Conservation (phyloP, 2,329 filamentous ascomycete species). For the Colletotrichum gigasporum region DNA sequence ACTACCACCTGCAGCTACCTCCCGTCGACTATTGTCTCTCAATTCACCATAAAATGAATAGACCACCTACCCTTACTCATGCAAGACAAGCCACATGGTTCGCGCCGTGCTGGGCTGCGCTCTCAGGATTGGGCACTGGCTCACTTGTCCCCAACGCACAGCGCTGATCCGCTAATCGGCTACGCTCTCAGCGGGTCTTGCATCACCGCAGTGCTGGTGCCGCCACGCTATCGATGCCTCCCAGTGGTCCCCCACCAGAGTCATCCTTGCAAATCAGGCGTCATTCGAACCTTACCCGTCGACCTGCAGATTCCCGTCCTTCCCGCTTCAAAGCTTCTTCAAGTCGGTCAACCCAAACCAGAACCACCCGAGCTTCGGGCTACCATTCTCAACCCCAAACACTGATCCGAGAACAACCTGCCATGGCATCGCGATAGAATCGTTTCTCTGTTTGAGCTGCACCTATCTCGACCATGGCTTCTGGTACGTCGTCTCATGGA, state of each 20-base stretch:
- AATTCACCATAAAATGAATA: no score
- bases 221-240: constrained; percentile 1
- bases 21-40: no score
- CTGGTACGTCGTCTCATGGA: constrained; percentile 31
- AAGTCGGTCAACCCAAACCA: background rate
- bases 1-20: no score
- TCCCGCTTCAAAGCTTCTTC: constrained; percentile 23
- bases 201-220: constrained; percentile 18
- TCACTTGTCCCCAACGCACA: constrained; percentile 13
- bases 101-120: background rate
- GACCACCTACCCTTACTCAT: no score
- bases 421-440: constrained; percentile 27
- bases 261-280: constrained; percentile 29
- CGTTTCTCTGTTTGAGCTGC: constrained; percentile 1
- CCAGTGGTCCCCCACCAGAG: constrained; percentile 14
- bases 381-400: background rate
- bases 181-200: constrained; percentile 6
- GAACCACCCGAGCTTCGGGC: background rate
- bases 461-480: constrained; percentile 26
- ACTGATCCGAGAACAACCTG: background rate
- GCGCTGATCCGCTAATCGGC: constrained; percentile 17
- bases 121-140: background rate
- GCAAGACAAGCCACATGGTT: no score
- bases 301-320: constrained; percentile 27
- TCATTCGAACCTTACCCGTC: constrained; percentile 28